phyloP scores from a whole-genome alignment of 257 asterid genomes.

The Ocimum tenuiflorum region DNA sequence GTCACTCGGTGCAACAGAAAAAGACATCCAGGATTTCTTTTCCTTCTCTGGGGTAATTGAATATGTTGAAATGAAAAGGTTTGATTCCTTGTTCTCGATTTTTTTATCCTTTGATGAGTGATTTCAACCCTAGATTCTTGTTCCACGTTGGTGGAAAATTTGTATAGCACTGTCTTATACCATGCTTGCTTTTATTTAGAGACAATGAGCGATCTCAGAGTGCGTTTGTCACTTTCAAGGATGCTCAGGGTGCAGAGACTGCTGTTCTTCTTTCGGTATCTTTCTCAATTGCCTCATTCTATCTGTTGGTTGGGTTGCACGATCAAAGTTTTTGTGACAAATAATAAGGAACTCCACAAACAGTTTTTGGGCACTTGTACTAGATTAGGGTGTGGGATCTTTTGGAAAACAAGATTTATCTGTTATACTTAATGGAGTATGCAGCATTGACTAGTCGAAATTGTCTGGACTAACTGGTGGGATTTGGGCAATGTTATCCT shows the following conservation, averaged over 20 bases:
- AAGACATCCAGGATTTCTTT: constrained; percentile 65
- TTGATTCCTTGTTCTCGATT: constrained; percentile 2
- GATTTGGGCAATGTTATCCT: too few relatives aligned
- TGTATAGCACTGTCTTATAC: not conserved
- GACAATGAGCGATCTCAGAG: constrained; percentile 52
- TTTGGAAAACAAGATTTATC: not conserved
- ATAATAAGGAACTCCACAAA: not conserved
- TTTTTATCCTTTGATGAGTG: not conserved
- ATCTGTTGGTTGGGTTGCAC: not conserved
- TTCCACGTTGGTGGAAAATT: constrained; percentile 1
- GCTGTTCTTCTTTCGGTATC: constrained; percentile 65
- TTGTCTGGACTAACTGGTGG: constrained; percentile 8
- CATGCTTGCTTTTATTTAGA: constrained; percentile 21
- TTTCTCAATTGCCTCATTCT: constrained; percentile 13
- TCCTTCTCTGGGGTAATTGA: constrained; percentile 66
- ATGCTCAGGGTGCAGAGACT: constrained; percentile 52
- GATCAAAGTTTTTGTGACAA: not conserved
- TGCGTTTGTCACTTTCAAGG: constrained; percentile 63
- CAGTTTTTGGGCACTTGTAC: not conserved
- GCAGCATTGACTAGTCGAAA: not conserved
- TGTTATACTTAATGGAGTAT: not conserved
- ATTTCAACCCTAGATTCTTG: not conserved
- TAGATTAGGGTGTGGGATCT: not conserved
- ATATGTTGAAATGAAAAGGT: constrained; percentile 58
- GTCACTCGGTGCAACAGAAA: constrained; percentile 50